Evolutionary conservation across 2,329 filamentous ascomycete species (phyloP), one percentile per base, ranked within the genome.

Genomic region (Juglanconis juglandina): DNA sequence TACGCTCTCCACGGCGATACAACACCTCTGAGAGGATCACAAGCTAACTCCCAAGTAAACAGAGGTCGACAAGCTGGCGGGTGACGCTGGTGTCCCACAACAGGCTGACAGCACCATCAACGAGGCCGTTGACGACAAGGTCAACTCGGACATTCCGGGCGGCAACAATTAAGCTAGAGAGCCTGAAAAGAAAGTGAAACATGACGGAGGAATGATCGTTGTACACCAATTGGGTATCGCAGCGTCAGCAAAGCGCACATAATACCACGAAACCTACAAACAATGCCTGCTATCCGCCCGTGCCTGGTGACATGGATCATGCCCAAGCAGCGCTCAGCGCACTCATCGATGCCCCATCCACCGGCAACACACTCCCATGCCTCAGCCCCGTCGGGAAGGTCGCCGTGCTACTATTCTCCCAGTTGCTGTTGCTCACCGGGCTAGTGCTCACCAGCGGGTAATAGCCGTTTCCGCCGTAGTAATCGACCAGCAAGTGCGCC

Each of bases 361-460:
- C 69, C 0, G 80, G 76, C 64, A 84, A 63, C 30, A 84, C 77
- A 60, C 77, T 78, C 8, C 81, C 81, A 69, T 84, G 81, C 62
- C 81, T 77, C 65, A 84, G 61, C 37, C 77, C 76, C 51, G 65
- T 74, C 8, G 81, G 81, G 64, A 80, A 83, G 1, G 64, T 70
- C 2, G 67, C 66, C 42, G 75, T 66, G 60, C 73, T 72, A 48
- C 77, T 80, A 35, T 76, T 76, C 1, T 68, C 72, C 81, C 81
- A 85, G 17, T 70, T 73, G 32, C 61, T 60, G 47, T 81, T 81
- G 3, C 69, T 72, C 64, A 71, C 68, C 14, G 81, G 73, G 57
- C 78, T 72, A 0, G 67, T 71, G 56, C 74, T 79, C 68, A 80
- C 75, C 61, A 79, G 82, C 17, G 81, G 81, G 33, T 74, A 66